Evolutionary conservation across 176 grass and related monocot species (phyloP), one percentile per base, ranked within the genome.

Genomic region (Phoenix dactylifera): DNA sequence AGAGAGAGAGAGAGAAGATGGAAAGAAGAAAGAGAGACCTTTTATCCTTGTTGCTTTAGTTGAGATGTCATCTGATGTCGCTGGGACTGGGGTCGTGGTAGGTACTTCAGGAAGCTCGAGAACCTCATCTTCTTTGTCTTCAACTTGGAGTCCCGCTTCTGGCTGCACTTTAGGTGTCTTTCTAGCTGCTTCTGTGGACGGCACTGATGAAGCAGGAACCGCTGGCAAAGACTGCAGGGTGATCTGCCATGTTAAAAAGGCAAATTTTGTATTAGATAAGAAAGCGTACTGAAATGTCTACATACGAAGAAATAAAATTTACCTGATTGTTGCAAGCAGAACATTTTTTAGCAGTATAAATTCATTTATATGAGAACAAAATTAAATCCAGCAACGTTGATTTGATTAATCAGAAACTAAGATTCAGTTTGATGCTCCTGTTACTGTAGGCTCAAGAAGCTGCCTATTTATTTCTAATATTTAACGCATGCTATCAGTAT

Each of bases 101-200:
- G 94, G 94, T 73, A 98, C 94, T 79, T 93, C 88, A 72, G 94
- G 94, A 66, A 98, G 94, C 60, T 80, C 76, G 54, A 89, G 86
- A 75, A 79, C 81, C 28, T 92, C 87, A 52, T 73, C 70, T 23
- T 80, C 87, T 22, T 74, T 66, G 15, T 66, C 72, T 29, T 72
- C 74, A 72, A 53, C 4, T 70, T 57, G 51, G 65, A 59, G 67
- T 75, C 77, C 76, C 4, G 55, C 60, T 53, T 51, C 59, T 30
- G 49, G n/a, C 5, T 22, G 54, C 26, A n/a, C 16, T 59, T 86
- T 51, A 24, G 63, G 19, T 74, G 66, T 73, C 51, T 78, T 51
- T 71, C 57, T 63, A 24, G 68, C 24, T 74, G 62, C 76, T 39
- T 78, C 56, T 67, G 63, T 71, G 72, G 77, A 51, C 54, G 4